These are phyloP conservation scores for Trichoderma gamsii DNA, from an alignment of 495 filamentous ascomycete genomes.

Conservation along the genomic window DNA sequence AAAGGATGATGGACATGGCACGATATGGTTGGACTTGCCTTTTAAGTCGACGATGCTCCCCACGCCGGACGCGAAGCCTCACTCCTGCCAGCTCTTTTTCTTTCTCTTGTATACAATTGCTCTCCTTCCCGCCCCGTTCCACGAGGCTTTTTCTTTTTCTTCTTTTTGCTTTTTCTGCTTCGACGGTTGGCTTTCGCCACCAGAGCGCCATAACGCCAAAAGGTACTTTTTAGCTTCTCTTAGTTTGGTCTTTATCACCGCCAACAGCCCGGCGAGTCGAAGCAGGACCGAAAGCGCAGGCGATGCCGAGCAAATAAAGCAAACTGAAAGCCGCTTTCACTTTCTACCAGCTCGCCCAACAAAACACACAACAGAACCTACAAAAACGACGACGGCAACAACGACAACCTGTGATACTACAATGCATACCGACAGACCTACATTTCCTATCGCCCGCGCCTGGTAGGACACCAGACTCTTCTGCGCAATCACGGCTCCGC, in stretches of 20 bases:
- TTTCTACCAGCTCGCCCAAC: background rate
- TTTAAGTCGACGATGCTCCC: slow-evolving; percentile 6
- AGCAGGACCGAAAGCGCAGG: background rate
- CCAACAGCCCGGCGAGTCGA: background rate
- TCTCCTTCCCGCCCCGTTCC: background rate
- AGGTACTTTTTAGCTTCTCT: background rate
- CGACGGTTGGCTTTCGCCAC: background rate
- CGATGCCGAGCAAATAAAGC: background rate
- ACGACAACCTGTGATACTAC: background rate
- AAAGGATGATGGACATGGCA: slow-evolving; percentile 11
- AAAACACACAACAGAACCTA: background rate
- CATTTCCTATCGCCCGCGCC: slow-evolving; percentile 9
- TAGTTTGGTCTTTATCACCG: background rate
- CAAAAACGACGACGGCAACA: no score
- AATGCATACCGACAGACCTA: slow-evolving; percentile 1
- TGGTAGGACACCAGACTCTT: slow-evolving; percentile 7
- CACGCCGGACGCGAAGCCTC: slow-evolving; percentile 6
- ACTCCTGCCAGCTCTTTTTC: background rate
- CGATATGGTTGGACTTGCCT: slow-evolving; percentile 12
- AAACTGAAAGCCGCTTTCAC: background rate
- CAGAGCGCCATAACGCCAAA: background rate
- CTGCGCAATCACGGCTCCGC: background rate
- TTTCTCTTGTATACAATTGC: background rate
- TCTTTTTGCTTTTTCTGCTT: background rate
- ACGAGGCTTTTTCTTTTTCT: background rate